Evolutionary conservation across 2,329 filamentous ascomycete genomes (phyloP), one percentile per base, ranked within the genome.

Genomic region (Aspergillus floridensis): DNA sequence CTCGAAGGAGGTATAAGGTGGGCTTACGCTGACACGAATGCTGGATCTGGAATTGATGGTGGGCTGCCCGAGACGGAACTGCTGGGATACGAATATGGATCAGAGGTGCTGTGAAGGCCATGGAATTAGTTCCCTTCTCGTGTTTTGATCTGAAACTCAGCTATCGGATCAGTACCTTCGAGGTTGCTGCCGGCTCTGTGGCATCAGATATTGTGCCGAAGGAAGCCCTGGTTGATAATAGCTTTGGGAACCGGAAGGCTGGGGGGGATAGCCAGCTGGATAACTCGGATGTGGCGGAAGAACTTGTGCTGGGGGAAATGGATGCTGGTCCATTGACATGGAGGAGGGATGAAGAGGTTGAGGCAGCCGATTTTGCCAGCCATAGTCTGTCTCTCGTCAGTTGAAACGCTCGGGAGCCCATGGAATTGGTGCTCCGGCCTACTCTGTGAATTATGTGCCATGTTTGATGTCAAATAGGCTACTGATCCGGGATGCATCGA

Each of bases 361-460:
- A 44, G 68, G 66, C 22, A 69, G 66, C 57, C 70, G 68, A 53
- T 66, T 68, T 53, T 65, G 65, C 72, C 72, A 74, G 41, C 58
- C 60, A 64, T 73, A 73, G 46, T 68, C 72, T 74, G 58, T 14
- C 14, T 12, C 1, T 5, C 29, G 64, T 72, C 54, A 72, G 67
- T 56, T 29, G 24, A 8, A 12, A 6, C 26, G 21, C 24, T 10
- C 22, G 2, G 2, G 16, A 5, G 29, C 19, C n/a, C 44, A 19
- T 16, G 32, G 31, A 24, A 32, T 22, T 7, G 32, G 21, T 32
- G 50, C 7, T 49, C 16, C 48, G 55, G 21, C 70, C 53, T 72
- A 74, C 72, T 68, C 16, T 70, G 65, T 52, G 67, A 56, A 48
- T 72, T 69, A 31, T 70, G 70, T 62, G 71, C 68, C 71, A 74